Base-by-base conservation (phyloP, 768 basidiomycete genomes). In the Pisolithus sp. region DNA sequence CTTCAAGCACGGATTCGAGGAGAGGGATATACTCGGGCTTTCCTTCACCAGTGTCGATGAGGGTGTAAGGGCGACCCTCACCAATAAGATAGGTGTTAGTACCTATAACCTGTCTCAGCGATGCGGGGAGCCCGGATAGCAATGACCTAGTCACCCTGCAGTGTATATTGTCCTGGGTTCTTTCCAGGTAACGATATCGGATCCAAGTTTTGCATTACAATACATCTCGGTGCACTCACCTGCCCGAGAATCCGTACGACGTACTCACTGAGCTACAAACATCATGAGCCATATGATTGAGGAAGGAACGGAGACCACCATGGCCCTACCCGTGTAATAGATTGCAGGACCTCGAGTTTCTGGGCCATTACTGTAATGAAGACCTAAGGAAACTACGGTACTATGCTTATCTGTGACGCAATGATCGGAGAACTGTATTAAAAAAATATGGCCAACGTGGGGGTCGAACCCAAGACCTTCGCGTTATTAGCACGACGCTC, bases 61-160 rank as follows among this genome's bases (percentile, higher is more conserved):
- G 83, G 34, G 83, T 79, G 66, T 82, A 91, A 7, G 89, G 89
- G 52, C 82, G 80, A 24, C 71, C 69, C 48, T 70, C 68, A 21
- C 91, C 91, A 42, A 94, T 59, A 55, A 96, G 73, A 62, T 95
- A 96, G 2, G 92, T 93, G 62, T 95, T 93, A 3, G 93, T 95
- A 18, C 92, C 89, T 89, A 49, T 7, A 15, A 6, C 5, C 4
- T 18, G 5, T n/a, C 15, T 53, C 10, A 42, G 49, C 31, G 8
- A 9, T 12, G 4, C 37, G 4, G 34, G 4, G 51, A n/a, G 41
- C 15, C 38, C n/a, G 28, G 17, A 45, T 30, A 39, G 43, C 3
- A 18, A 34, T 3, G 20, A 13, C 37, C 2, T 40, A 18, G 50
- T 49, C 38, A 85, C 89, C 92, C 74, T 93, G 90, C 0, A 95